phyloP scores from a whole-genome alignment of 2,329 filamentous ascomycete genomes.

The Hymenoscyphus occultus region DNA sequence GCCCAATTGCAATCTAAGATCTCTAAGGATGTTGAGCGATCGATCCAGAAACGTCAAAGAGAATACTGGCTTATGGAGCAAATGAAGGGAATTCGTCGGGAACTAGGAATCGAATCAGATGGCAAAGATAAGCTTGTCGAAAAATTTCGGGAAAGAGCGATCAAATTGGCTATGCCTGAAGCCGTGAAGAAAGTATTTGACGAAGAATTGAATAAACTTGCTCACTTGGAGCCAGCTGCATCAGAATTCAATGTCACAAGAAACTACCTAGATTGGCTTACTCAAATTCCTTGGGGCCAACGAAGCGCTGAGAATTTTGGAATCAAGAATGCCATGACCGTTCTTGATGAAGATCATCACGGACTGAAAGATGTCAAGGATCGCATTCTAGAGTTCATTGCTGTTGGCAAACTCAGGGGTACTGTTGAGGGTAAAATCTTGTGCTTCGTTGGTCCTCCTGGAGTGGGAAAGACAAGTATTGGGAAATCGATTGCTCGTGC shows the following conservation, averaged over 20 bases:
- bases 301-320: conserved; percentile 95
- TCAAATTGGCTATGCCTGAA: conserved; percentile 94
- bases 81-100: conserved; percentile 96
- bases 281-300: conserved; percentile 96
- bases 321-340: conserved; percentile 83
- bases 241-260: conserved; percentile 98
- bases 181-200: conserved; percentile 97
- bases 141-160: conserved; percentile 93
- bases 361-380: conserved; percentile 98
- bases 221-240: conserved; percentile 89
- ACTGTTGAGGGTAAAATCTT: conserved; percentile 98
- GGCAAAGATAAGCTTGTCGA: conserved; percentile 98
- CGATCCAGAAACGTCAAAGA: conserved; percentile 94
- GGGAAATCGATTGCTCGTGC: conserved; percentile 96
- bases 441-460: conserved; percentile 94
- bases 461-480: conserved; percentile 98
- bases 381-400: conserved; percentile 96
- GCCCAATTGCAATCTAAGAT: conserved; percentile 97
- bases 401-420: conserved; percentile 92
- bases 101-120: conserved; percentile 94
- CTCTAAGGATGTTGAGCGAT: conserved; percentile 93
- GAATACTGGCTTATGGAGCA: conserved; percentile 99
- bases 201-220: conserved; percentile 95
- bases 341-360: conserved; percentile 95
- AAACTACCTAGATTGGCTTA: conserved; percentile 98